Evolutionary conservation across 345 rosid species (phyloP).

Genomic region (Eucalyptus virginea): DNA sequence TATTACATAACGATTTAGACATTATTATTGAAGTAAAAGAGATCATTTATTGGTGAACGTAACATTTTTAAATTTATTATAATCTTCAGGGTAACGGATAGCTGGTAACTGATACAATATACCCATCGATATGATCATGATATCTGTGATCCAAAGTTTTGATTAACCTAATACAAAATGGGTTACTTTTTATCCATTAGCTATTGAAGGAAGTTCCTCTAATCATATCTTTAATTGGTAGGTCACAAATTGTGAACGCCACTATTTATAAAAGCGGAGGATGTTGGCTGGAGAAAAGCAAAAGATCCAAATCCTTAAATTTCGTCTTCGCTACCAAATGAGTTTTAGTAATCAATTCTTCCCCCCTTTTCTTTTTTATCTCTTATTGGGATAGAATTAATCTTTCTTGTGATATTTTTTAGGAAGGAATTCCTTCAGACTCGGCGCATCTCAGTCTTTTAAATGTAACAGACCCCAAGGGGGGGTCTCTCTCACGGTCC

Average conservation of each 20-base stretch:
- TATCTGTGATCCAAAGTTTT: neutral
- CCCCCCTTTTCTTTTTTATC: fast-evolving
- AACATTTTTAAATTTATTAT: neutral
- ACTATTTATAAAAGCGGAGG: neutral
- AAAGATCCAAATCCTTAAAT: neutral
- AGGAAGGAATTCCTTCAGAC: neutral
- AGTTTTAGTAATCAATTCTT: neutral
- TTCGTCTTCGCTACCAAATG: neutral
- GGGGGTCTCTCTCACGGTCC: neutral
- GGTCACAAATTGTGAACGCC: neutral
- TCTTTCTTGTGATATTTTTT: neutral
- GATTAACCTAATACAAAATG: neutral
- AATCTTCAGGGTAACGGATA: fast-evolving
- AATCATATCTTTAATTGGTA: neutral
- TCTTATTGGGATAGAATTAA: neutral
- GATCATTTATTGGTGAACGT: neutral
- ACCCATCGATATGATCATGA: neutral
- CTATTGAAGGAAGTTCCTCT: neutral
- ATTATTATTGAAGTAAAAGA: neutral
- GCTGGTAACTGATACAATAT: fast-evolving
- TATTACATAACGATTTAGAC: neutral
- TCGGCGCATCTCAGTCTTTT: neutral
- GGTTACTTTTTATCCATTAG: neutral
- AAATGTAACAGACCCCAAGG: neutral
- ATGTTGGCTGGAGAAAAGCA: neutral